Evolutionary conservation across 202 grass and related monocot genomes (phyloP), one percentile per base, ranked within the genome.

Genomic region (Dendrocalamus latiflorus): DNA sequence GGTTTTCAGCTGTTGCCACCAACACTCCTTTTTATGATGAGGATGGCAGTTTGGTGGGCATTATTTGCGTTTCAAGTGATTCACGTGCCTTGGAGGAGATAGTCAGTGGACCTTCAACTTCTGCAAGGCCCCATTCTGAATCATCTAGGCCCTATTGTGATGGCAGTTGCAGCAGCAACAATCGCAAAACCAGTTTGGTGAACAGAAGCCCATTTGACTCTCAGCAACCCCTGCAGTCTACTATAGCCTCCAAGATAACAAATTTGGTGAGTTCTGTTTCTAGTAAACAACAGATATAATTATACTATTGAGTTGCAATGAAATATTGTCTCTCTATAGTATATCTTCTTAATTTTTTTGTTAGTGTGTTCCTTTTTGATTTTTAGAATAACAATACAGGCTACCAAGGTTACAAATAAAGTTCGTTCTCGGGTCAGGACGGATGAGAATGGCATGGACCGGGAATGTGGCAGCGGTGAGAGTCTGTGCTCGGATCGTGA

Each of bases 361-460:
- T 70, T 85, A 83, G 70, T 22, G n/a, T 83, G 81, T 87, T 89
- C 74, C 77, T 66, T 89, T 88, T 89, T 89, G 75, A 85, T 91
- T 83, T 78, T 91, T 87, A 83, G 65, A 90, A 89, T 85, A 62
- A 94, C 49, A 60, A 89, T 81, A 83, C 89, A 99, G 96, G 96
- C 96, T 74, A 94, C 80, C 56, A 95, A 92, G 89, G 93, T 99
- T 62, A 91, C 96, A 93, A 95, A 93, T 84, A 99, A 94, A 88
- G 96, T 98, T 84, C 90, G 91, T 81, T 93, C 91, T 82, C 87
- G 91, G 51, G 86, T 88, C 62, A 91, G 68, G 85, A 69, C 37
- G 51, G 93, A 86, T 16, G 90, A 94, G 84, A 91, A 87, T 63
- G 76, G 70, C 76, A 79, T 70, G 36, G 91, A 95, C 49, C 91